phyloP scores from a whole-genome alignment of 2,329 filamentous ascomycete species.

The Tolypocladium sp. region DNA sequence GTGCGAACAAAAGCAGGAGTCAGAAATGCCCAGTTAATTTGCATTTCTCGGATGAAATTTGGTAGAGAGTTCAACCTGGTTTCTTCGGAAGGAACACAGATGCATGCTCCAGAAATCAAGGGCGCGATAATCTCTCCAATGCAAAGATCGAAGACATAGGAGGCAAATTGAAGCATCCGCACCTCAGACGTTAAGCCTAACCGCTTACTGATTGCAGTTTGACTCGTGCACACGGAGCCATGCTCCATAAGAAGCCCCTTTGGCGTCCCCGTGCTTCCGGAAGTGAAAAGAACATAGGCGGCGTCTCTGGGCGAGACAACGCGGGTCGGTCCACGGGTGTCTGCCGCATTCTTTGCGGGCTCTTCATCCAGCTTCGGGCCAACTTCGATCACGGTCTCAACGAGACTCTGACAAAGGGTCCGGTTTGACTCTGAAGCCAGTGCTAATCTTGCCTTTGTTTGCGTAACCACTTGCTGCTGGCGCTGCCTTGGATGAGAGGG shows the following conservation, averaged over 20 bases:
- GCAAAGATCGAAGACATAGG: slow-evolving; percentile 5
- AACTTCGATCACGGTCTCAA: too few species aligned
- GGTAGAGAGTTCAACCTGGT: too few species aligned
- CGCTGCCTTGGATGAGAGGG: slow-evolving; percentile 23
- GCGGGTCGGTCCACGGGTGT: too few species aligned
- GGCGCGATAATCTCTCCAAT: slow-evolving; percentile 3
- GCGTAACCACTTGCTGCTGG: slow-evolving; percentile 5
- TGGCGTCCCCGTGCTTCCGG: slow-evolving; percentile 7
- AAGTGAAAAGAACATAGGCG: slow-evolving; percentile 6
- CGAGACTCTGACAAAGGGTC: too few species aligned
- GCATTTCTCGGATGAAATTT: too few species aligned
- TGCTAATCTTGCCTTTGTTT: neutral
- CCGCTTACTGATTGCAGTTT: neutral
- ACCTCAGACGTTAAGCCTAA: neutral
- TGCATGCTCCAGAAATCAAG: slow-evolving; percentile 1
- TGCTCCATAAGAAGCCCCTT: slow-evolving; percentile 9
- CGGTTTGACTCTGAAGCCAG: neutral
- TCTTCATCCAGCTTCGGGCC: too few species aligned
- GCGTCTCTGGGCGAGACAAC: too few species aligned
- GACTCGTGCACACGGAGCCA: neutral
- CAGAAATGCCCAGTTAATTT: too few species aligned
- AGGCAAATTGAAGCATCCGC: slow-evolving; percentile 3
- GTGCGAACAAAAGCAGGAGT: too few species aligned
- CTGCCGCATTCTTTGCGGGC: too few species aligned
- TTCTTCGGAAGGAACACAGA: slow-evolving; percentile 1